These are phyloP conservation scores for Warburgia ugandensis DNA, from an alignment of 164 flowering plant species.

Conservation along the genomic window DNA sequence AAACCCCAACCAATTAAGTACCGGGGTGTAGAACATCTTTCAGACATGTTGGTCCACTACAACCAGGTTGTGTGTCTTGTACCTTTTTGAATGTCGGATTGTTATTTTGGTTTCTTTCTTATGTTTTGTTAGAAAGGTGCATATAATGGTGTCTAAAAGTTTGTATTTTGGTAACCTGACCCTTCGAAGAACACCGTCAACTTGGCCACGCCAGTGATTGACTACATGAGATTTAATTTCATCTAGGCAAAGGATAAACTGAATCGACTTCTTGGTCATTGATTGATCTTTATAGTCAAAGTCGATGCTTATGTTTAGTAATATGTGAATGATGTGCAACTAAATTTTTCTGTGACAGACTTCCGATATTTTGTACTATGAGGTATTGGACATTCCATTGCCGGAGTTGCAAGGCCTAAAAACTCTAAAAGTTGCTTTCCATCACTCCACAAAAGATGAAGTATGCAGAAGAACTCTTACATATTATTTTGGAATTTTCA, in stretches of 20 bases:
- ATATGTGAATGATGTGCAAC: too few species aligned
- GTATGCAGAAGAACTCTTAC: conserved; percentile 22
- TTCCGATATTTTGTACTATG: conserved; percentile 88
- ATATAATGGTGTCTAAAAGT: too few species aligned
- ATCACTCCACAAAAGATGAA: conserved; percentile 78
- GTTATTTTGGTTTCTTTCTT: background rate
- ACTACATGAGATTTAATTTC: too few species aligned
- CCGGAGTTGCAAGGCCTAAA: conserved; percentile 90
- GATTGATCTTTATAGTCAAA: too few species aligned
- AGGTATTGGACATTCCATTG: conserved; percentile 87
- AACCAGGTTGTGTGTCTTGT: conserved; percentile 67
- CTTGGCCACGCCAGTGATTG: too few species aligned
- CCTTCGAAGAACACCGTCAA: too few species aligned
- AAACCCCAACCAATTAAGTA: conserved; percentile 90
- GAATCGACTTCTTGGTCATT: too few species aligned
- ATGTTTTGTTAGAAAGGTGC: too few species aligned
- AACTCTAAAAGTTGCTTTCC: conserved; percentile 86
- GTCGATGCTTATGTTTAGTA: too few species aligned
- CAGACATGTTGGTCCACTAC: conserved; percentile 89
- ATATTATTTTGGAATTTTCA: background rate
- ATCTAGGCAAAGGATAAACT: too few species aligned
- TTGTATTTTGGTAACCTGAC: too few species aligned
- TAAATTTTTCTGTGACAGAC: conserved; percentile 46
- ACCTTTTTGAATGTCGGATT: background rate
- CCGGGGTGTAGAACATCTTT: conserved; percentile 73